These are phyloP conservation scores for Chloranthus sessilifolius DNA, from an alignment of 164 flowering plant genomes.

Conservation along the genomic window DNA sequence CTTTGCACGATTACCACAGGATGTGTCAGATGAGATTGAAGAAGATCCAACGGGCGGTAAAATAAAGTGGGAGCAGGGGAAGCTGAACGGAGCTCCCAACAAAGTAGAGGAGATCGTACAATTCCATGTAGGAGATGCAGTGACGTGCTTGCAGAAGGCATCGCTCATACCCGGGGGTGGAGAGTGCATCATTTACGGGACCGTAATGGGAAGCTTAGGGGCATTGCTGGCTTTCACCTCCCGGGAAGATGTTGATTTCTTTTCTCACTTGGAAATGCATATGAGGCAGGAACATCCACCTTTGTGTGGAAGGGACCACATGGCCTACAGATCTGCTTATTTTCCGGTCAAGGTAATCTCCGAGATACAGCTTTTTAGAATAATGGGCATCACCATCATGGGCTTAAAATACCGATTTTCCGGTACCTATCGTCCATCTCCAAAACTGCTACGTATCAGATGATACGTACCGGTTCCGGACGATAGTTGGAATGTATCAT, in stretches of 20 bases:
- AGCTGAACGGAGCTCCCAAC: constrained; percentile 98
- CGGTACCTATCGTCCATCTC: no score
- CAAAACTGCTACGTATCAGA: no score
- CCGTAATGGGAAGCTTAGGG: constrained; percentile 99
- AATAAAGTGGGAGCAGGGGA: constrained; percentile 99
- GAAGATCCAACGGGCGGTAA: constrained; percentile 99
- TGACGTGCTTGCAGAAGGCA: constrained; percentile 90
- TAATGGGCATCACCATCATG: no score
- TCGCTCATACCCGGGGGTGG: constrained; percentile 96
- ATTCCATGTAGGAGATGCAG: constrained; percentile 93
- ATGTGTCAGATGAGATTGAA: constrained; percentile 97
- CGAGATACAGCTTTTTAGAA: neutral
- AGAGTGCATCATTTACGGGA: constrained; percentile 88
- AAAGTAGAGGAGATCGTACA: constrained; percentile 97
- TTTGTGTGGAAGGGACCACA: constrained; percentile 97
- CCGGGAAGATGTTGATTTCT: constrained; percentile 98
- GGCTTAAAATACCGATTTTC: no score
- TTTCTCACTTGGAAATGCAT: constrained; percentile 98
- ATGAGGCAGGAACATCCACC: constrained; percentile 98
- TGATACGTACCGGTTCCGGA: no score
- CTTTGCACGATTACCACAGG: constrained; percentile 89
- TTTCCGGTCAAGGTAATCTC: constrained; percentile 89
- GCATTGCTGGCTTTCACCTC: constrained; percentile 92
- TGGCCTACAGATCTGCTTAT: constrained; percentile 94
- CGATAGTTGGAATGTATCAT: no score